phyloP scores from a whole-genome alignment of 768 basidiomycete genomes.

The Terana coerulea region DNA sequence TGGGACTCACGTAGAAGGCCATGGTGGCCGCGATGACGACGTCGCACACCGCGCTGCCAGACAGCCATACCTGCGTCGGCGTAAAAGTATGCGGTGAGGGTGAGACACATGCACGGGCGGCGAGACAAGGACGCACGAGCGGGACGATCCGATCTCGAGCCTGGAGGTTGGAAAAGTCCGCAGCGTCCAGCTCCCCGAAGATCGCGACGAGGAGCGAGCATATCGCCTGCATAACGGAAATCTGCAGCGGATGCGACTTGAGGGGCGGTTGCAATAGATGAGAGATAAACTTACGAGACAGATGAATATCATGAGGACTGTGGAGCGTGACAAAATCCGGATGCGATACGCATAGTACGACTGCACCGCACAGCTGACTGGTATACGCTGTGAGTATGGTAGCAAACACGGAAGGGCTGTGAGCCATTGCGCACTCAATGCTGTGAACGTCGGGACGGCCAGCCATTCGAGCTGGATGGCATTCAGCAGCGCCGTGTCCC shows the following conservation, averaged over 20 bases:
- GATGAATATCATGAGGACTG: neutral
- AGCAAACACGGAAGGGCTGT: neutral
- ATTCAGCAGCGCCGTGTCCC: neutral
- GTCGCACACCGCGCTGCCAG: neutral
- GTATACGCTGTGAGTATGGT: neutral
- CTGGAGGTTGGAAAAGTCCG: neutral
- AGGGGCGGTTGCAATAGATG: neutral
- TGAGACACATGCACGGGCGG: neutral
- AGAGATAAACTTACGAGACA: neutral
- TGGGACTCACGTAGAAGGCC: no score
- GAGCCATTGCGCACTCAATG: neutral
- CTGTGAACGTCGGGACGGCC: neutral
- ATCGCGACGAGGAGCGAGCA: no score
- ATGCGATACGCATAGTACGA: neutral
- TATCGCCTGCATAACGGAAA: neutral
- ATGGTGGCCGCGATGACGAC: no score
- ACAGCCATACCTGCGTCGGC: neutral
- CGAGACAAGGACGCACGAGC: neutral
- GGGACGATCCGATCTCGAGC: neutral
- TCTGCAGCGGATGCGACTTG: neutral
- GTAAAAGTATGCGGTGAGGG: neutral
- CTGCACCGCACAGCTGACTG: neutral
- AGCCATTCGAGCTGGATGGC: neutral
- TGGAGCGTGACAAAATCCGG: neutral
- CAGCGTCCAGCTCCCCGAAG: neutral